phyloP scores from a whole-genome alignment of 2,329 filamentous ascomycete genomes.

The Achaetomium macrosporum region DNA sequence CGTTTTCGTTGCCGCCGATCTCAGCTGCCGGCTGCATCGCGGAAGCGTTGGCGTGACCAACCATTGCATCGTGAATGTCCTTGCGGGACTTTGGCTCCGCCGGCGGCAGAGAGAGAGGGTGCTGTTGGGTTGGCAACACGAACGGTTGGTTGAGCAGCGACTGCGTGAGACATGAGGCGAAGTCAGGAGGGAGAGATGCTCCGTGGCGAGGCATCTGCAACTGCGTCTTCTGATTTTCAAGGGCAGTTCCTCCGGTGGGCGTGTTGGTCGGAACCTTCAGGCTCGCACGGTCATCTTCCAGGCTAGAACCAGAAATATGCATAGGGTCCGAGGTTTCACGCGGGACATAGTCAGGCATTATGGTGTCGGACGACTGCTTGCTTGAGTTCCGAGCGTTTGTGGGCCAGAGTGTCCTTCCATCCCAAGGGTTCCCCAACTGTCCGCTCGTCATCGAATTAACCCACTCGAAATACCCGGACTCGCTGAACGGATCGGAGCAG shows the following conservation, averaged over 20 bases:
- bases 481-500: conserved; percentile 27
- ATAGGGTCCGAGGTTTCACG: conserved; percentile 22
- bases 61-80: conserved; percentile 33
- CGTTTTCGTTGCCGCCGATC: conserved; percentile 31
- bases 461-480: conserved; percentile 26
- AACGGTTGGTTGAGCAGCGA: conserved; percentile 45
- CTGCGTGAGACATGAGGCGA: conserved; percentile 40
- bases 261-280: conserved; percentile 40
- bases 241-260: conserved; percentile 28
- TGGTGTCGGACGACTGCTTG: conserved; percentile 32
- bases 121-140: conserved; percentile 31
- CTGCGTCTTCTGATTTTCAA: conserved; percentile 8
- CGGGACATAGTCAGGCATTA: conserved; percentile 38
- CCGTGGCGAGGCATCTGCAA: conserved; percentile 20
- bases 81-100: conserved; percentile 41
- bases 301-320: conserved; percentile 26
- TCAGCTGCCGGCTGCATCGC: conserved; percentile 19
- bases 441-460: conserved; percentile 14
- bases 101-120: conserved; percentile 29
- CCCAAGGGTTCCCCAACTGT: conserved; percentile 6
- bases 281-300: conserved; percentile 32
- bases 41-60: conserved; percentile 17
- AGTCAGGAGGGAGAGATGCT: conserved; percentile 30
- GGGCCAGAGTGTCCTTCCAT: conserved; percentile 17
- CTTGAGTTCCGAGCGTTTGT: conserved; percentile 5